Evolutionary conservation across 177 flowering plant genomes (phyloP).

Genomic region (Vitis hybrid): DNA sequence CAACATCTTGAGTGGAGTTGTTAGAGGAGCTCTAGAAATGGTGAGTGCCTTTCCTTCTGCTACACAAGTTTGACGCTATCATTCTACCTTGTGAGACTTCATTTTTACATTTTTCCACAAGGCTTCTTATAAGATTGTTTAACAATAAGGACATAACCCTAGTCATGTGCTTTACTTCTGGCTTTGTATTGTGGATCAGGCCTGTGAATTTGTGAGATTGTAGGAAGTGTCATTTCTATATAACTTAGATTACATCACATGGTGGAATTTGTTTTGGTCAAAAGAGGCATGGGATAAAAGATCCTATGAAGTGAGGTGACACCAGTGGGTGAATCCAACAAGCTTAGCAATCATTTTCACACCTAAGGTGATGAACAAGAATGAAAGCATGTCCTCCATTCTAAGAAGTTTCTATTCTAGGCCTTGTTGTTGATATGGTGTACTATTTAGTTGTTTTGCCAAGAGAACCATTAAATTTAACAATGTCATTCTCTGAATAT

Average conservation of each 20-base stretch:
- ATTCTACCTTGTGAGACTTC: background rate
- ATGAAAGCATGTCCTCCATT: background rate
- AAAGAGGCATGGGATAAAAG: too few species aligned
- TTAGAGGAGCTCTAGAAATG: slow-evolving; percentile 98
- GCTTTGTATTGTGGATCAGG: background rate
- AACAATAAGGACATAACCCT: background rate
- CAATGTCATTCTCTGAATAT: too few species aligned
- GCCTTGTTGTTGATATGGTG: background rate
- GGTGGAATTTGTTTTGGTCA: too few species aligned
- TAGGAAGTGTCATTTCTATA: background rate
- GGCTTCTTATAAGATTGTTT: background rate
- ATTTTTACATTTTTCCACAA: background rate
- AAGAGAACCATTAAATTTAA: too few species aligned
- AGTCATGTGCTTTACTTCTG: background rate
- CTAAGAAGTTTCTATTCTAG: background rate
- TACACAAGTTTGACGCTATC: too few species aligned
- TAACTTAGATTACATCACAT: background rate
- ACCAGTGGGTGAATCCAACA: background rate
- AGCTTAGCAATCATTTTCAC: background rate
- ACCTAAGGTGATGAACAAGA: background rate
- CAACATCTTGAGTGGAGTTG: slow-evolving; percentile 90
- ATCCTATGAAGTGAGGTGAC: background rate
- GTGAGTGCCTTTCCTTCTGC: slow-evolving; percentile 37
- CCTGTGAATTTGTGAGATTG: background rate
- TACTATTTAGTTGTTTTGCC: background rate